Evolutionary conservation across 805 yeast species (phyloP).

Genomic region (Cyberlindnera lachancei): DNA sequence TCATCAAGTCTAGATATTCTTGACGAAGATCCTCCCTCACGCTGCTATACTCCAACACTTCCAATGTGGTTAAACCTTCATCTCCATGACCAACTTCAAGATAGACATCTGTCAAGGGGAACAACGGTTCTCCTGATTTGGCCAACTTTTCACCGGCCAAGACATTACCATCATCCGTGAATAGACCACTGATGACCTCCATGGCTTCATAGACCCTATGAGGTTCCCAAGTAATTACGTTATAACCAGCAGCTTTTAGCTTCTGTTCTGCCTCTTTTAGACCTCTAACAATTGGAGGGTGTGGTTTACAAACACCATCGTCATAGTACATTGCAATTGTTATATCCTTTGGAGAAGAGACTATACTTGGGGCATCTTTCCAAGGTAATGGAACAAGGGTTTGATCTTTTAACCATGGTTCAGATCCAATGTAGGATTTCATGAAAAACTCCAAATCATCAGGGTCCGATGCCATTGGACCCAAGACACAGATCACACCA

Average conservation of each 20-base stretch:
- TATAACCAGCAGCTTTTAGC: constrained; percentile 50
- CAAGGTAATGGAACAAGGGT: constrained; percentile 30
- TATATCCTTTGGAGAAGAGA: constrained; percentile 33
- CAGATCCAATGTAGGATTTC: constrained; percentile 37
- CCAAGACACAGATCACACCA: constrained; percentile 55
- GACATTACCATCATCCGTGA: constrained; percentile 61
- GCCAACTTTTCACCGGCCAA: constrained; percentile 43
- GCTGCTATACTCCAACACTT: constrained; percentile 46
- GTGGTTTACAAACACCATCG: constrained; percentile 58
- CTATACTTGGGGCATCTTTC: too few relatives aligned
- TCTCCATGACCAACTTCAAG: constrained; percentile 54
- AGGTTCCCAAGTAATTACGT: constrained; percentile 48
- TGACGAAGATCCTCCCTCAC: constrained; percentile 55
- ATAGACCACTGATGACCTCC: constrained; percentile 48
- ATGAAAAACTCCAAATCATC: constrained; percentile 63
- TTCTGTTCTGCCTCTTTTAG: constrained; percentile 46
- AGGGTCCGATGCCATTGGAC: constrained; percentile 58
- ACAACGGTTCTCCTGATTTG: constrained; percentile 63
- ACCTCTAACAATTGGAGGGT: constrained; percentile 56
- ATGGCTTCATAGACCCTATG: constrained; percentile 50
- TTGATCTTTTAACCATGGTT: constrained; percentile 45
- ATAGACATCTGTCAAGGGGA: constrained; percentile 58
- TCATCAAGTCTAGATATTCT: constrained; percentile 46
- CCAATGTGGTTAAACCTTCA: constrained; percentile 35
- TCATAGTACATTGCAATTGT: constrained; percentile 57